Evolutionary conservation across 2,329 filamentous ascomycete species (phyloP).

Genomic region (Chaetomium globosum): DNA sequence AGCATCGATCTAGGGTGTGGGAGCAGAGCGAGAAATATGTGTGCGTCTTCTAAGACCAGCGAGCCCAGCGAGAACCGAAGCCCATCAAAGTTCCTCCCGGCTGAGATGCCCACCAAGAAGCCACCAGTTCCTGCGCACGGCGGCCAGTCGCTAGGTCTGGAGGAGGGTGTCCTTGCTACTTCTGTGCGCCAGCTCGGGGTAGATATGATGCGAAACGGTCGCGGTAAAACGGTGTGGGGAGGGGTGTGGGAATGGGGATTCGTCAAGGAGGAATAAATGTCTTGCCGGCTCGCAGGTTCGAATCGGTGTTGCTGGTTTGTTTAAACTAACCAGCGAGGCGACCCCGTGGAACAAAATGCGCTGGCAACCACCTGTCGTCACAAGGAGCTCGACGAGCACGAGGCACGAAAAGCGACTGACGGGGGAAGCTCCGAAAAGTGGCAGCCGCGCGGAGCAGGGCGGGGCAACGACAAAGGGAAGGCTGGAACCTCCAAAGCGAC

Average conservation of each 20-base stretch:
- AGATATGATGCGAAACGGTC: neutral
- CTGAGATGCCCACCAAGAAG: constrained; percentile 1
- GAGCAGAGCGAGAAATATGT: constrained; percentile 5
- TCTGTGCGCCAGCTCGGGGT: constrained; percentile 3
- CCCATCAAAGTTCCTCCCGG: constrained; percentile 2
- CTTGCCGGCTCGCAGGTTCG: neutral
- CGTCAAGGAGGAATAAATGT: neutral
- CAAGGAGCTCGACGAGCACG: constrained; percentile 1
- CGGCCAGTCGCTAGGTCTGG: constrained; percentile 12
- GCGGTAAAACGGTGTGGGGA: neutral
- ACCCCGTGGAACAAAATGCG: constrained; percentile 13
- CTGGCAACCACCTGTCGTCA: constrained; percentile 12
- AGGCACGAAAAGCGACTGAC: constrained; percentile 7
- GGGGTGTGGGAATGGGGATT: neutral
- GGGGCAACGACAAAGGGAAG: constrained; percentile 19
- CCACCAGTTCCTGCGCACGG: constrained; percentile 17
- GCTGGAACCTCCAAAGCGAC: neutral
- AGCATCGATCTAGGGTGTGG: constrained; percentile 21
- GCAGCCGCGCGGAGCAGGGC: constrained; percentile 13
- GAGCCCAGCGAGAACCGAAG: constrained; percentile 11
- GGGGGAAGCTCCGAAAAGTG: constrained; percentile 1
- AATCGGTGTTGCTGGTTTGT: neutral
- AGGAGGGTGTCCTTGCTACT: constrained; percentile 14
- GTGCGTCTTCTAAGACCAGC: constrained; percentile 13
- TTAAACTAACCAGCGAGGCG: constrained; percentile 12